Evolutionary conservation across 1,284 basidiomycete genomes (phyloP).

Genomic region (Somion occarium): DNA sequence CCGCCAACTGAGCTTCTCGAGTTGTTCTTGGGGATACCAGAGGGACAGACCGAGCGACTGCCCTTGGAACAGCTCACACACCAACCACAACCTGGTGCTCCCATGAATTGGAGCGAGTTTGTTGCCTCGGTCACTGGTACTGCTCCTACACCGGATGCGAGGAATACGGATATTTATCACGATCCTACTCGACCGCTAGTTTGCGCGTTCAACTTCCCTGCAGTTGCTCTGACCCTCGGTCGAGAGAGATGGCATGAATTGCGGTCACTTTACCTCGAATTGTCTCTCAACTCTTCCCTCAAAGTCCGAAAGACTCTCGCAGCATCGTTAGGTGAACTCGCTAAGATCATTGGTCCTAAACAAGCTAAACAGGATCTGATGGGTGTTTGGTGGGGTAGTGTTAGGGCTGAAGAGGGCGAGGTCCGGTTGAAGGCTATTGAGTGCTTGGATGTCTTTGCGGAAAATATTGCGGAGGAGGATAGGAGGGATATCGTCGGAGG

Average conservation of each 20-base stretch:
- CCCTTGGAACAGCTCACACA: constrained; percentile 4
- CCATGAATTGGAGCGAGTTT: constrained; percentile 23
- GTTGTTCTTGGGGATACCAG: constrained; percentile 44
- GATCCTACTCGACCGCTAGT: constrained; percentile 78
- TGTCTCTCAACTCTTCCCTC: constrained; percentile 53
- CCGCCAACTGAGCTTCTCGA: constrained; percentile 79
- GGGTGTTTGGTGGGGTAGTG: constrained; percentile 64
- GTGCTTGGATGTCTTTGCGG: constrained; percentile 56
- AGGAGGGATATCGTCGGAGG: constrained; percentile 51
- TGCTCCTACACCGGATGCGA: constrained; percentile 2
- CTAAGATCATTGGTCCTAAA: constrained; percentile 76
- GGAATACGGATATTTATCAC: constrained; percentile 25
- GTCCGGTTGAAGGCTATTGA: constrained; percentile 70
- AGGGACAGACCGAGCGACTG: constrained; percentile 17
- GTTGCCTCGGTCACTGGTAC: constrained; percentile 14
- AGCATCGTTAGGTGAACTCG: constrained; percentile 87
- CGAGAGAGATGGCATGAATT: constrained; percentile 74
- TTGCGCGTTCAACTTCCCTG: constrained; percentile 94
- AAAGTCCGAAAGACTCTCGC: constrained; percentile 78
- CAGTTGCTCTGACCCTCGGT: constrained; percentile 85
- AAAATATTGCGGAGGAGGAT: constrained; percentile 43
- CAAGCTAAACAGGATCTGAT: constrained; percentile 71
- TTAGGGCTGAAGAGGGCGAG: constrained; percentile 60
- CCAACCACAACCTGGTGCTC: constrained; percentile 8
- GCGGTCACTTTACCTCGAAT: constrained; percentile 61